A percentile compares a stretch with the other conserved stretches of the same genome.
Evolutionary conservation across 225 moss, liverwort and hornwort genomes (phyloP).

Genomic region (Marchantia paleacea): DNA sequence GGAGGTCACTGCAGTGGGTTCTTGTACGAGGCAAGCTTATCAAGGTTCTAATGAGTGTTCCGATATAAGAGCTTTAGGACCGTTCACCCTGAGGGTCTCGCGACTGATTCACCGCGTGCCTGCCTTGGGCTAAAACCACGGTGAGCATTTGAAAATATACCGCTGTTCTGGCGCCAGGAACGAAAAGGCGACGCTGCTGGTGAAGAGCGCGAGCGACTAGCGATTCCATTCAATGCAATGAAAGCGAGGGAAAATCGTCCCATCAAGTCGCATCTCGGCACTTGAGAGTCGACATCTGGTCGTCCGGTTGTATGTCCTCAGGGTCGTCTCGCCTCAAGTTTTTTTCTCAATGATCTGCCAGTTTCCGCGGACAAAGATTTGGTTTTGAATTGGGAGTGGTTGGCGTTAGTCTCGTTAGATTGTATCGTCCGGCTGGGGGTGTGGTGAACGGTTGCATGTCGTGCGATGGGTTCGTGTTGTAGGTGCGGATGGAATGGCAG

Average conservation of each 20-base stretch:
- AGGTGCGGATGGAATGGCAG: background rate
- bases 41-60: background rate
- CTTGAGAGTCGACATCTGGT: background rate
- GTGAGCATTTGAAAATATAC: conserved; percentile 10
- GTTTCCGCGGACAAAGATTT: background rate
- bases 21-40: background rate
- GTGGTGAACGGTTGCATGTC: background rate
- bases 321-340: background rate
- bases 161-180: conserved; percentile 15
- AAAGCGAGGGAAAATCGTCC: conserved; percentile 13
- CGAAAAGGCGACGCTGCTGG: background rate
- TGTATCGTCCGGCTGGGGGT: background rate
- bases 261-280: background rate
- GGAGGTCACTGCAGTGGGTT: too few species aligned
- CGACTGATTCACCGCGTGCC: conserved; percentile 4
- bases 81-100: background rate
- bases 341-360: background rate
- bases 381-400: background rate
- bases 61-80: background rate
- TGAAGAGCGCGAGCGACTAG: background rate
- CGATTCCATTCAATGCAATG: background rate
- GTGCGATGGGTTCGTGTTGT: background rate
- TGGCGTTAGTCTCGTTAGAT: background rate
- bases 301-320: background rate
- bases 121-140: background rate